Base-by-base conservation (phyloP, 2,329 filamentous ascomycete species). In the Arthrobotrys iridis region DNA sequence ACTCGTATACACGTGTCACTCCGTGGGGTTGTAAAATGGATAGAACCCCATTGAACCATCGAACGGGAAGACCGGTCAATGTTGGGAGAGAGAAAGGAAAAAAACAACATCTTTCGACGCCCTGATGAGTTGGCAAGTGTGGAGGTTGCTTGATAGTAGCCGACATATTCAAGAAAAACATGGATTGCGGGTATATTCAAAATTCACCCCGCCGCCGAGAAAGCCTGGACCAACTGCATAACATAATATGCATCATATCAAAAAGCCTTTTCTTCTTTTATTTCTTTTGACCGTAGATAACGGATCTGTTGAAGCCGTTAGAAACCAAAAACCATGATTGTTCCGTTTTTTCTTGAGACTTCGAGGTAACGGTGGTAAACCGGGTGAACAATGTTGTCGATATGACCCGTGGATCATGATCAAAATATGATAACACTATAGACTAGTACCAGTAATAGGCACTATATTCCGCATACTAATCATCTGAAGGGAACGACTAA, bases 111-210 rank as follows among this genome's bases (percentile, higher is more conserved):
- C n/a, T 37, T 26, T 46, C 57, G 50, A 55, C 57, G 46, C 48
- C 35, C 18, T 75, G 71, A 75, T 75, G 71, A 75, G 71, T 57
- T 75, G 71, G 71, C 71, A 75, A 59, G 37, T 41, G 60, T 66
- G 70, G 70, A 67, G 60, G 68, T 59, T 45, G 20, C 55, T 70
- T 58, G 59, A 62, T 24, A 68, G 50, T 37, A 68, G 45, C 40
- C 59, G 66, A 70, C 50, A 62, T 8, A 24, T 43, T 58, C 26
- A 62, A 66, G 28, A 52, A 28, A 43, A 52, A 45, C 70, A 35
- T 74, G 40, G 30, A 57, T 62, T 46, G 43, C 40, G 62, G 41
- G 45, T 65, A 59, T 50, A 45, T 48, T 72, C 64, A 37, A 57
- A 33, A 26, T 55, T 48, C 58, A 67, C 41, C 45, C 35, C 43